Evolutionary conservation across 1,284 basidiomycete genomes (phyloP), one percentile per base, ranked within the genome.

Genomic region (Ustilago bromivora): DNA sequence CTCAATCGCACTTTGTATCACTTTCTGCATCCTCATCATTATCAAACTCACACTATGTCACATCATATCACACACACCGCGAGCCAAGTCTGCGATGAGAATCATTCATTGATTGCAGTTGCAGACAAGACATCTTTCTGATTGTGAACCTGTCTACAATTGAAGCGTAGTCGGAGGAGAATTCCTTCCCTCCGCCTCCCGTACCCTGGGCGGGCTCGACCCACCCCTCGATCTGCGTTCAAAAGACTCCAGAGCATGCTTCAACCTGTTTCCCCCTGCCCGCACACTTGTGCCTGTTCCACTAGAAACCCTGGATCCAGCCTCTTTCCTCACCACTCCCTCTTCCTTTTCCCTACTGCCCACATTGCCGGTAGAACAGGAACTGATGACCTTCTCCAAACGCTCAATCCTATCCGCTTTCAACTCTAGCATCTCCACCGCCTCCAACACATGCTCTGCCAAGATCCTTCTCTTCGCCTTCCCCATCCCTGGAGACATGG

Each of bases 391-490:
- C 23, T 51, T 59, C 47, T 81, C 66, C 54, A 83, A 54, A 9
- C 58, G 49, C 54, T 83, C 79, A 57, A 85, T 83, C 32, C 82
- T 47, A 31, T 80, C 76, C 13, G 83, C 83, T 55, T 82, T 80
- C 19, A 76, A 52, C 75, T 85, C 84, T 12, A 85, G 64, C 40
- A 61, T 4, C 57, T 85, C 84, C 23, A 85, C 83, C 8, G 81
- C 80, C 41, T 83, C 82, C 13, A 85, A 55, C 6, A 85, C 78
- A 58, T 85, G 83, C 31, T 79, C 68, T 2, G 80, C 81, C 19
- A 85, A 61, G 40, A 85, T 83, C 23, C 66, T 57, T 8, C 84
- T 60, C 54, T 81, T 82, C 0, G 58, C 61, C 36, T 58, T 55
- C 31, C 66, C 61, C 83, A 85, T 85, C 6, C 28, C 32, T 2